phyloP scores from a whole-genome alignment of 2,329 filamentous ascomycete genomes.

The Talaromyces marneffei region DNA sequence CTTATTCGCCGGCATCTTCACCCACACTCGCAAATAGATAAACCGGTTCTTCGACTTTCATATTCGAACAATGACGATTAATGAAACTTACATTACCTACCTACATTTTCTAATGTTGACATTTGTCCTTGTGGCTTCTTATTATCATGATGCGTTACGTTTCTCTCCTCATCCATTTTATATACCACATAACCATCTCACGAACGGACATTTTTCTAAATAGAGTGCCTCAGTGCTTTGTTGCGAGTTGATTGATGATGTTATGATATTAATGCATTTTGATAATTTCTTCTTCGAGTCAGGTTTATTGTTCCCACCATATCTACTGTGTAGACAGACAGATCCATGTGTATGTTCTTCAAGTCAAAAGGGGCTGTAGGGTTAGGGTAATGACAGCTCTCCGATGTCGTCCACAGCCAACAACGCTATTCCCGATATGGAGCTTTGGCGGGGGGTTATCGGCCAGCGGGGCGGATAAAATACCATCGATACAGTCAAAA shows the following conservation, averaged over 20 bases:
- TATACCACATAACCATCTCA: neutral
- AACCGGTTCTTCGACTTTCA: neutral
- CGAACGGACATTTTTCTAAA: neutral
- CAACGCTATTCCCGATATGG: constrained; percentile 9
- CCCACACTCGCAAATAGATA: neutral
- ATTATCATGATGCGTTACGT: neutral
- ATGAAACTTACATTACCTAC: neutral
- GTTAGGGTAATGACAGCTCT: constrained; percentile 3
- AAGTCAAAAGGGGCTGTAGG: neutral
- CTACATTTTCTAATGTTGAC: neutral
- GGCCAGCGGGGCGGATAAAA: constrained; percentile 13
- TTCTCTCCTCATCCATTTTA: neutral
- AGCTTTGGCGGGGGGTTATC: constrained; percentile 13
- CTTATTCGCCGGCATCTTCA: neutral
- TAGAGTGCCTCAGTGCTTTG: neutral
- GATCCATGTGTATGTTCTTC: neutral
- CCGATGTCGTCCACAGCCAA: constrained; percentile 11
- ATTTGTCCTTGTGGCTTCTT: neutral
- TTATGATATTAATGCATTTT: neutral
- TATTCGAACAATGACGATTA: neutral
- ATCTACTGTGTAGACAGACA: too few relatives aligned
- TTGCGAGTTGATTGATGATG: neutral
- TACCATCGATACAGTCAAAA: neutral
- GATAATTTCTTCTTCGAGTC: neutral
- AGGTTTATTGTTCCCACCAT: neutral